These are phyloP conservation scores for Phaffomyces opuntiae DNA, from an alignment of 805 yeast species.

Conservation along the genomic window DNA sequence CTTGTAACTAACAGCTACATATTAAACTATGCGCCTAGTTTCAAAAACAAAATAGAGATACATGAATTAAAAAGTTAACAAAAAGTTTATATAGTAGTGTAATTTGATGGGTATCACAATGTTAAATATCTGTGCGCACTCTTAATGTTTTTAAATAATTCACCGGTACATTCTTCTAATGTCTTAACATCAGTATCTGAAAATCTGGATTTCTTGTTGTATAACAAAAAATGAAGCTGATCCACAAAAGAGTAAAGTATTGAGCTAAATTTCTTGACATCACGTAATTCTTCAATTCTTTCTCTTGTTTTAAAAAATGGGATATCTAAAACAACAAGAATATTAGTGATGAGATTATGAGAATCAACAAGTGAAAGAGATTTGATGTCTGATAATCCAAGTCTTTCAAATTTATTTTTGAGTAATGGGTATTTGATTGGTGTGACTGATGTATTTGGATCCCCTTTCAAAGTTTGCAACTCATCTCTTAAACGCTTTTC, in stretches of 20 bases:
- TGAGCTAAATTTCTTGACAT: conserved; percentile 22
- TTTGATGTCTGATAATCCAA: conserved; percentile 25
- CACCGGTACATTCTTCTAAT: conserved; percentile 23
- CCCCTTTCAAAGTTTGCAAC: conserved; percentile 17
- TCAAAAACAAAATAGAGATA: not conserved
- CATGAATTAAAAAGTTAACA: no score
- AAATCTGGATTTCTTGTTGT: conserved; percentile 22
- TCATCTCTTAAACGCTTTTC: conserved; percentile 1
- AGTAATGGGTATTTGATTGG: conserved; percentile 24
- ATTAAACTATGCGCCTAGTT: no score
- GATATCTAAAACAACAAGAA: conserved; percentile 25
- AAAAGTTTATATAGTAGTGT: no score
- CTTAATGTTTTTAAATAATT: conserved; percentile 24
- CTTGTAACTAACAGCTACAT: no score
- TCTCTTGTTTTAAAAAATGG: conserved; percentile 25
- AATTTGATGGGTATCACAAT: no score
- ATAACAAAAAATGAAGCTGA: conserved; percentile 25
- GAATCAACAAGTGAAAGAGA: conserved; percentile 23
- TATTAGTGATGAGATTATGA: conserved; percentile 29
- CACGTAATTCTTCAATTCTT: conserved; percentile 22
- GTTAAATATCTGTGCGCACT: conserved; percentile 9
- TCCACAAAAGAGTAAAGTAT: conserved; percentile 26
- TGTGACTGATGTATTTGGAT: conserved; percentile 16
- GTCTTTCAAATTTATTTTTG: conserved; percentile 12
- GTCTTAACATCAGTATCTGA: conserved; percentile 17